These are phyloP conservation scores for Gonium pectorale DNA, from an alignment of 139 green algal genomes.

Conservation along the genomic window DNA sequence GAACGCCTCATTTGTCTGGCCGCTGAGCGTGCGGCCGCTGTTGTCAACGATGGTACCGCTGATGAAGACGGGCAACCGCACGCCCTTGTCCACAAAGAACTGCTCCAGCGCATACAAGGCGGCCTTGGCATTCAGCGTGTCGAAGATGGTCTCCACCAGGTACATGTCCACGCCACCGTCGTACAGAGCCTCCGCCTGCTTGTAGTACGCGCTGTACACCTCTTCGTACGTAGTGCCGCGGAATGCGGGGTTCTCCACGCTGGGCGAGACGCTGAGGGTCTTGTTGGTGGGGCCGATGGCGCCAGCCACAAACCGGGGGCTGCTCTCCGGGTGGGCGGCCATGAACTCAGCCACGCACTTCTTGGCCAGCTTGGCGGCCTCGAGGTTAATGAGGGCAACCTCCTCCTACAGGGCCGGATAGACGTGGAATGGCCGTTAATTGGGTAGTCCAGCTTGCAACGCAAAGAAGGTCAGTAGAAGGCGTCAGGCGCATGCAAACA, in stretches of 20 bases:
- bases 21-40: constrained; percentile 92
- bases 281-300: constrained; percentile 97
- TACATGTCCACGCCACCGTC: constrained; percentile 96
- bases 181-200: constrained; percentile 89
- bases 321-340: constrained; percentile 76
- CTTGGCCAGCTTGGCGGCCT: constrained; percentile 90
- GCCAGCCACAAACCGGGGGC: constrained; percentile 92
- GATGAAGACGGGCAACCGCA: constrained; percentile 93
- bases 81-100: constrained; percentile 85
- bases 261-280: constrained; percentile 94
- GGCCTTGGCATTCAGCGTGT: constrained; percentile 97
- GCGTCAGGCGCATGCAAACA: no score
- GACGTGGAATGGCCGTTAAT: no score
- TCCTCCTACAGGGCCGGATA: constrained; percentile 69
- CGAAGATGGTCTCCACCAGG: constrained; percentile 99
- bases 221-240: constrained; percentile 95
- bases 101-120: constrained; percentile 93
- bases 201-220: constrained; percentile 93
- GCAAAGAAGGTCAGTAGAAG: no score
- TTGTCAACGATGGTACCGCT: constrained; percentile 97
- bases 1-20: constrained; percentile 98
- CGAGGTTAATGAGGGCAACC: constrained; percentile 92
- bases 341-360: constrained; percentile 77
- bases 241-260: constrained; percentile 97
- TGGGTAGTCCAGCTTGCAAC: no score